phyloP scores from a whole-genome alignment of 352 stramenopile genomes.

The Thalassiosira pacifica region DNA sequence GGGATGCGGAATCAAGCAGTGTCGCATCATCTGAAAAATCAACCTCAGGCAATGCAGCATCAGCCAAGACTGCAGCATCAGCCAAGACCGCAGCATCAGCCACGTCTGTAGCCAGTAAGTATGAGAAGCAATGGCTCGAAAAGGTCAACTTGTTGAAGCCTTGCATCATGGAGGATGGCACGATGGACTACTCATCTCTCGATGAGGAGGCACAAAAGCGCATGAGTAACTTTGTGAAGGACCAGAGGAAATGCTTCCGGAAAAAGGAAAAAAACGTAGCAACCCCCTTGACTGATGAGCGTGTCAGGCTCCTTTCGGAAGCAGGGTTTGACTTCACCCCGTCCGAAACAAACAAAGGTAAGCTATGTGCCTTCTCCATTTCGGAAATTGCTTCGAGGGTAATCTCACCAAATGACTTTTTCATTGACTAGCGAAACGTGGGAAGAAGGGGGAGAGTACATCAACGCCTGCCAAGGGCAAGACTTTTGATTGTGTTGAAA shows the following conservation, averaged over 20 bases:
- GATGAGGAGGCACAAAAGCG: constrained; percentile 43
- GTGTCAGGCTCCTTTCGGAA: constrained; percentile 22
- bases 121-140: constrained; percentile 44
- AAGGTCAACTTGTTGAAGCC: constrained; percentile 43
- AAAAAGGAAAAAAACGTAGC: constrained; percentile 32
- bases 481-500: constrained; percentile 26
- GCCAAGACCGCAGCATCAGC: background rate
- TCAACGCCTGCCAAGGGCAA: constrained; percentile 7
- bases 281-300: constrained; percentile 40
- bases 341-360: constrained; percentile 34
- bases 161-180: constrained; percentile 42
- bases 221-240: constrained; percentile 53
- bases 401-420: background rate
- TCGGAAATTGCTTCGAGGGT: background rate
- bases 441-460: background rate
- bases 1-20: constrained; percentile 9
- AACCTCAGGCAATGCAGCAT: background rate
- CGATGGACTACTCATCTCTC: constrained; percentile 49
- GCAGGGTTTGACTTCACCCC: constrained; percentile 50
- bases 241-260: constrained; percentile 51
- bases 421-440: background rate
- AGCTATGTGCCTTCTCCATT: background rate
- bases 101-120: background rate
- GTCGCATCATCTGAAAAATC: background rate
- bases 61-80: background rate